Evolutionary conservation across 169 alveolate species (phyloP).

Genomic region (Cryptosporidium meleagridis): DNA sequence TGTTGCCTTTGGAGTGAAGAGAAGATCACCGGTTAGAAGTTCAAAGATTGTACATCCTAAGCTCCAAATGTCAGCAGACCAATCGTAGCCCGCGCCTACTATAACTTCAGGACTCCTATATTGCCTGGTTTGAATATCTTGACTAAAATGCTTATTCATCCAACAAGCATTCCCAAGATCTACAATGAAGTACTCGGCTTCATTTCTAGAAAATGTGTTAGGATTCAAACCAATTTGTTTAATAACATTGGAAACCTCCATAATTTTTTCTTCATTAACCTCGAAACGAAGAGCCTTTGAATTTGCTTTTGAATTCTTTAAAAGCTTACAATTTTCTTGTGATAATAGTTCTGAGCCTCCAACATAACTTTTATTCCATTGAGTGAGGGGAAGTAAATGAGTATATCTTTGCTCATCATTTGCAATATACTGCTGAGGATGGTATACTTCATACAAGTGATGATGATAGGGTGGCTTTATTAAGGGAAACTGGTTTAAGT

Average conservation of each 20-base stretch:
- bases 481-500: conserved; percentile 46
- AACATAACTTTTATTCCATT: conserved; percentile 56
- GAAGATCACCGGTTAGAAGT: conserved; percentile 97
- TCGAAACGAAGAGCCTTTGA: background rate
- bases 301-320: background rate
- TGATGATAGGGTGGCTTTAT: conserved; percentile 58
- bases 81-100: conserved; percentile 92
- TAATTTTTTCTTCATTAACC: background rate
- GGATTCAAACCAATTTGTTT: conserved; percentile 45
- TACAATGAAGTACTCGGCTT: conserved; percentile 90
- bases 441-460: conserved; percentile 66
- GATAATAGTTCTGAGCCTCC: conserved; percentile 8
- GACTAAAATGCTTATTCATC: conserved; percentile 95
- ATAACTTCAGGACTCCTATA: conserved; percentile 99
- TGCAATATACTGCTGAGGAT: conserved; percentile 65
- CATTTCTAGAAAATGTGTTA: conserved; percentile 80
- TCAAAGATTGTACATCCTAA: conserved; percentile 98
- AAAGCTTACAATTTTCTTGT: background rate
- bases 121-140: conserved; percentile 97
- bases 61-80: conserved; percentile 98
- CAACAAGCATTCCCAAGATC: conserved; percentile 99
- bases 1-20: conserved; percentile 95
- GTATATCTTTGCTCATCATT: conserved; percentile 60
- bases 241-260: conserved; percentile 8
- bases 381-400: conserved; percentile 62